These are phyloP conservation scores for Penicillium decumbens DNA, from an alignment of 2,329 filamentous ascomycete species.

Conservation along the genomic window DNA sequence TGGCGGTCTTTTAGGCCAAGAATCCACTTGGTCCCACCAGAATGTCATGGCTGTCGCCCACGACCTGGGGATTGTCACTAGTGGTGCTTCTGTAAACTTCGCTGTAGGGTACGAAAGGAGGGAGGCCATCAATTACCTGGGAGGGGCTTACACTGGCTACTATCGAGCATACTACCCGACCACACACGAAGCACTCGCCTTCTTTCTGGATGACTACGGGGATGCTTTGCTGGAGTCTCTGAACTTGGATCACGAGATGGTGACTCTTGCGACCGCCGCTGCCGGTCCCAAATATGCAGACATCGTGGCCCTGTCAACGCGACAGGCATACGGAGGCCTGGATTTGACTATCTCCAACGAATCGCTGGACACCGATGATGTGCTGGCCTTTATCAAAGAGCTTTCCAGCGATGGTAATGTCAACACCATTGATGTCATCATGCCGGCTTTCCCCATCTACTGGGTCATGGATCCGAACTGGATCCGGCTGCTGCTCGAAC, in stretches of 20 bases:
- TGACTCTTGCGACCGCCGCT: constrained; percentile 25
- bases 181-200: constrained; percentile 32
- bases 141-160: constrained; percentile 39
- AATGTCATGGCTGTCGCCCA: constrained; percentile 39
- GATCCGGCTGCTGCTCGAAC: constrained; percentile 44
- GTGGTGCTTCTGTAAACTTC: constrained; percentile 34
- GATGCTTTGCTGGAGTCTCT: constrained; percentile 35
- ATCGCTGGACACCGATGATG: constrained; percentile 29
- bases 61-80: constrained; percentile 34
- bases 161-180: constrained; percentile 36
- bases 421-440: constrained; percentile 45
- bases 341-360: constrained; percentile 38
- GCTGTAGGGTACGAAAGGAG: constrained; percentile 42
- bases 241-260: constrained; percentile 31
- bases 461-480: constrained; percentile 42
- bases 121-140: constrained; percentile 41
- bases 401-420: constrained; percentile 44
- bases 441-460: constrained; percentile 42
- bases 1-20: constrained; percentile 28
- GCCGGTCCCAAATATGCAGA: constrained; percentile 41
- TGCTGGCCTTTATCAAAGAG: constrained; percentile 43
- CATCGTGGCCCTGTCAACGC: constrained; percentile 39
- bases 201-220: constrained; percentile 41
- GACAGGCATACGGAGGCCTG: constrained; percentile 42
- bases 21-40: constrained; percentile 25